Conservation (phyloP, 495 filamentous ascomycete genomes). For the Penicillium bialowiezense region DNA sequence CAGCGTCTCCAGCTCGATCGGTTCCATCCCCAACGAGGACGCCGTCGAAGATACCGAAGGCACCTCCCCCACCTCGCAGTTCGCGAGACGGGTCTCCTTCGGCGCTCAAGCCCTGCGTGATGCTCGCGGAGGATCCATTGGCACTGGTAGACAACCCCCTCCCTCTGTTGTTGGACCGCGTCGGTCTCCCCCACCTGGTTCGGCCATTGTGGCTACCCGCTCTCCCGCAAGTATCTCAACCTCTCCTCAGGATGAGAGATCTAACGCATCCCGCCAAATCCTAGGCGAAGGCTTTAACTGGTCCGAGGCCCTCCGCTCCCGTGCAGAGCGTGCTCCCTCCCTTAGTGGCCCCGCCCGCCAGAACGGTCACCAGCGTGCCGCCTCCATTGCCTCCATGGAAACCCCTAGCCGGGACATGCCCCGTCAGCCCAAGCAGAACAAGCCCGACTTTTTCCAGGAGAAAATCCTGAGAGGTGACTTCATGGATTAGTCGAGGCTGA, state of each 20-base stretch:
- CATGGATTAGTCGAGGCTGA: constrained; percentile 66
- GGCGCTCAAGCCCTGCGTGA: constrained; percentile 83
- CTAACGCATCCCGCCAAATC: constrained; percentile 49
- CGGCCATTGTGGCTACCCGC: constrained; percentile 20
- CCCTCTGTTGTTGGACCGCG: constrained; percentile 20
- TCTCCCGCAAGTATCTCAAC: constrained; percentile 41
- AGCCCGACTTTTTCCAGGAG: constrained; percentile 92
- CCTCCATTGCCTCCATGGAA: constrained; percentile 68
- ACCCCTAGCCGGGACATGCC: constrained; percentile 67
- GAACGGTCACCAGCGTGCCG: constrained; percentile 44
- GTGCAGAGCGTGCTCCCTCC: constrained; percentile 79
- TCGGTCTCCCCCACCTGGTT: constrained; percentile 24
- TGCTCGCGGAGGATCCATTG: constrained; percentile 49
- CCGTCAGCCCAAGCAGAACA: constrained; percentile 60
- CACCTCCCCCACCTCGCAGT: constrained; percentile 62
- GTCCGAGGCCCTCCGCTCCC: constrained; percentile 87
- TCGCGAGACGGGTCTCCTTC: constrained; percentile 85
- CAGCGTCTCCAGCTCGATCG: constrained; percentile 70
- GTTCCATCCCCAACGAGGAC: constrained; percentile 78
- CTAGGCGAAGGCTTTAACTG: constrained; percentile 92
- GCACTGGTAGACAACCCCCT: constrained; percentile 45
- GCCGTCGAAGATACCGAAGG: constrained; percentile 78
- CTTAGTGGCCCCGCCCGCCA: constrained; percentile 42
- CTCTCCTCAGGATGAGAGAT: constrained; percentile 40
- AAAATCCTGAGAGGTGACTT: constrained; percentile 96